phyloP scores from a whole-genome alignment of 495 filamentous ascomycete species.

The Annulohypoxylon nitens region DNA sequence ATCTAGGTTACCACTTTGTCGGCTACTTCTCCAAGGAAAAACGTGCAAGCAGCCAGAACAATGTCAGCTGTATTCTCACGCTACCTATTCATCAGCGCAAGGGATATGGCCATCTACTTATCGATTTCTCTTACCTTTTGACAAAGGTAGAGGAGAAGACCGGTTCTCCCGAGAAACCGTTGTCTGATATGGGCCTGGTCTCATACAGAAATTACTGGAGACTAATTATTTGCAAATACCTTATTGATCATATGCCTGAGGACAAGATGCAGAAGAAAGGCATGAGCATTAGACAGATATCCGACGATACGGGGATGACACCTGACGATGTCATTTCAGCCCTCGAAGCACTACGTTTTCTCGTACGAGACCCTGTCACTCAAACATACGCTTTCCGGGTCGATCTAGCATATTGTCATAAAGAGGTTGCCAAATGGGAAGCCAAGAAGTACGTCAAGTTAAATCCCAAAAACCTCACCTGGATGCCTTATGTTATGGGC shows the following conservation, averaged over 20 bases:
- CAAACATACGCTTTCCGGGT: constrained; percentile 89
- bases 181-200: constrained; percentile 97
- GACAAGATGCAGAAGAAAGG: constrained; percentile 68
- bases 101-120: constrained; percentile 95
- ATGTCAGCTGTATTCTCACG: constrained; percentile 96
- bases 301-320: constrained; percentile 93
- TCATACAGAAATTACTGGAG: constrained; percentile 99
- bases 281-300: constrained; percentile 82
- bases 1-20: constrained; percentile 94
- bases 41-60: constrained; percentile 92
- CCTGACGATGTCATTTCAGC: constrained; percentile 95
- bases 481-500: constrained; percentile 99
- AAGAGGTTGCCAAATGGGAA: constrained; percentile 89
- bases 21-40: constrained; percentile 99
- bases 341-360: constrained; percentile 86
- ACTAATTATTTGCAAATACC: constrained; percentile 81
- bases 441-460: constrained; percentile 86
- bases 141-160: constrained; percentile 94
- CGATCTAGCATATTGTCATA: constrained; percentile 82
- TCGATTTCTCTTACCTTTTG: constrained; percentile 97
- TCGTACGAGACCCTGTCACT: constrained; percentile 91
- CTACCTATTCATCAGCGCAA: constrained; percentile 96
- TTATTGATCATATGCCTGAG: constrained; percentile 64
- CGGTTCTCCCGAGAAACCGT: constrained; percentile 95
- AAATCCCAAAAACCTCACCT: constrained; percentile 83